Evolutionary conservation across 371 early-diverging fungal genomes (phyloP), one percentile per base, ranked within the genome.

Genomic region (Catenaria anguillulae): DNA sequence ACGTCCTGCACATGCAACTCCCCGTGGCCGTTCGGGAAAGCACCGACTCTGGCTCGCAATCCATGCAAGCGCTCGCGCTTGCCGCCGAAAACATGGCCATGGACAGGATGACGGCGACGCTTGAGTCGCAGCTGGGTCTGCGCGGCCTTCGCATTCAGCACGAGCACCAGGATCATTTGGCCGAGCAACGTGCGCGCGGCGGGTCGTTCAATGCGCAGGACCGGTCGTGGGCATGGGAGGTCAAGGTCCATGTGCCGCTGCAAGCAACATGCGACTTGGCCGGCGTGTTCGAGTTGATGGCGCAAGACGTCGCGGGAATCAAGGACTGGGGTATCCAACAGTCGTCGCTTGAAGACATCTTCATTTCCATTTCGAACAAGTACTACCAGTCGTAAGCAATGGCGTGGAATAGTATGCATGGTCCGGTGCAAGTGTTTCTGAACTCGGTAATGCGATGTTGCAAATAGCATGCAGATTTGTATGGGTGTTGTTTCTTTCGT

Each of bases 341-440:
- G 26, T 24, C 37, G 37, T 37, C 58, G 37, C 58, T 56, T 17
- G 58, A 56, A 34, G 58, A 56, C 33, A 34, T 56, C 33, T 56
- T 56, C 34, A 10, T 56, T 4, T 24, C 26, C 37, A n/a, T 56
- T 5, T 35, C 58, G 12, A 56, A 13, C n/a, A 23, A 26, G 50
- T 26, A 50, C 29, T 50, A 50, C 50, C 21, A 12, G 45, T 43
- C 40, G 10, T 40, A 17, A 40, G n/a, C n/a, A n/a, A n/a, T n/a
- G n/a, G n/a, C n/a, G n/a, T n/a, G n/a, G n/a, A n/a, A n/a, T n/a
- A n/a, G n/a, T n/a, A n/a, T n/a, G n/a, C n/a, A n/a, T n/a, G n/a
- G n/a, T n/a, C n/a, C n/a, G n/a, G n/a, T n/a, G n/a, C n/a, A n/a
- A n/a, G n/a, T n/a, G n/a, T n/a, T n/a, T n/a, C n/a, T n/a, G n/a